Evolutionary conservation across 257 asterid genomes (phyloP).

Genomic region (Przewalskia tangutica): DNA sequence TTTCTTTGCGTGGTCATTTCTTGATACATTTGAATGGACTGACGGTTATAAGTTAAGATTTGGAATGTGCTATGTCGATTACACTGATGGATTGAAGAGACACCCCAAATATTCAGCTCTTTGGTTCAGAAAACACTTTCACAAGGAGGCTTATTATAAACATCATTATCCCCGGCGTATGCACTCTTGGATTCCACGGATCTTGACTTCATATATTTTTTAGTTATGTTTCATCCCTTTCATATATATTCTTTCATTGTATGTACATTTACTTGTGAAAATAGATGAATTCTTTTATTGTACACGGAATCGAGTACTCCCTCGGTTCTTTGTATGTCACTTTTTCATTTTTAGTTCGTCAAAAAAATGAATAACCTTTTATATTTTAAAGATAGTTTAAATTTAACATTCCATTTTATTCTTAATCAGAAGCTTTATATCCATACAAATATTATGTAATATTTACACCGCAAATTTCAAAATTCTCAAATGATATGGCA

Average conservation of each 20-base stretch:
- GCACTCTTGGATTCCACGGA: neutral
- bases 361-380: no score
- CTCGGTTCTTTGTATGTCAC: no score
- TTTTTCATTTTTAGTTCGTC: no score
- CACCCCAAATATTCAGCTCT: slow-evolving; percentile 29
- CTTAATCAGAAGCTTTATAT: no score
- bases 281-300: no score
- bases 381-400: no score
- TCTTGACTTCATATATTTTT: neutral
- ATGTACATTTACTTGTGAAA: no score
- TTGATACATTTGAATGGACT: slow-evolving; percentile 25
- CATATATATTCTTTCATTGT: neutral
- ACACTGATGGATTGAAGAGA: slow-evolving; percentile 7
- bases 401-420: no score
- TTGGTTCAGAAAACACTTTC: slow-evolving; percentile 22
- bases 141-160: neutral
- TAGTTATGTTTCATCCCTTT: neutral
- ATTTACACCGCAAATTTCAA: no score
- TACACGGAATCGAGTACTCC: no score
- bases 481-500: no score
- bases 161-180: neutral
- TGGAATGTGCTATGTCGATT: slow-evolving; percentile 33
- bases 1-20: slow-evolving; percentile 31
- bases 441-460: no score
- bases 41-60: slow-evolving; percentile 25